Evolutionary conservation across 208 protist genomes (phyloP), one percentile per base, ranked within the genome.

Genomic region (Plasmodiophora brassicae): DNA sequence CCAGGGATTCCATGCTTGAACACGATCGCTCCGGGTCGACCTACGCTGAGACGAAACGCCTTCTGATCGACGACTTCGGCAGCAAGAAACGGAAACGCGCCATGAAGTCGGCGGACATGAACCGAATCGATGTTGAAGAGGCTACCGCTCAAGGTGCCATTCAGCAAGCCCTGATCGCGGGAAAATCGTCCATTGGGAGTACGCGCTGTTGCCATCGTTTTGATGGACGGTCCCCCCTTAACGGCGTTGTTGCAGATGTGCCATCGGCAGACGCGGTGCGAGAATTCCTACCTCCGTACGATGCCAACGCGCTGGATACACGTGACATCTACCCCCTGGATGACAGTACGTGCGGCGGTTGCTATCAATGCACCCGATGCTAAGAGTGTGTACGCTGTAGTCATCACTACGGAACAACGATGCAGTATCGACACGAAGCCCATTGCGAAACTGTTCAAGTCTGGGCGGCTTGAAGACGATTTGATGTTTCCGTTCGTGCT

Each of bases 21-120:
- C 5, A 14, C 14, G 65, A 38, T 5, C 14, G 14, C 14, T 14
- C 5, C 5, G 65, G 10, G 5, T 5, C 65, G 5, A 44, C 65
- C 14, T 78, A 36, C n/a, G 65, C 65, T 32, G 65, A 5, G 14
- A 78, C 65, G 32, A 78, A 32, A 38, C 5, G n/a, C 14, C 32
- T 78, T n/a, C 65, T 78, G 14, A 32, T 78, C 14, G 65, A 78
- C 65, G 65, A 78, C 5, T 78, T 78, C n/a, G 65, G 65, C 65
- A 78, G 65, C 65, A 78, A 78, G n/a, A 78, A 78, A 32, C 65
- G 65, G n/a, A 5, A 78, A 78, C 65, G 65, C 10, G 5, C 65
- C 5, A 5, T 78, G 65, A 5, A 38, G 41, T n/a, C 5, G 65
- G 14, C 5, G 14, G 65, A 78, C 5, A 78, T 78, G 65, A 78